phyloP scores from a whole-genome alignment of 164 flowering plant genomes.

The Annona cherimola region DNA sequence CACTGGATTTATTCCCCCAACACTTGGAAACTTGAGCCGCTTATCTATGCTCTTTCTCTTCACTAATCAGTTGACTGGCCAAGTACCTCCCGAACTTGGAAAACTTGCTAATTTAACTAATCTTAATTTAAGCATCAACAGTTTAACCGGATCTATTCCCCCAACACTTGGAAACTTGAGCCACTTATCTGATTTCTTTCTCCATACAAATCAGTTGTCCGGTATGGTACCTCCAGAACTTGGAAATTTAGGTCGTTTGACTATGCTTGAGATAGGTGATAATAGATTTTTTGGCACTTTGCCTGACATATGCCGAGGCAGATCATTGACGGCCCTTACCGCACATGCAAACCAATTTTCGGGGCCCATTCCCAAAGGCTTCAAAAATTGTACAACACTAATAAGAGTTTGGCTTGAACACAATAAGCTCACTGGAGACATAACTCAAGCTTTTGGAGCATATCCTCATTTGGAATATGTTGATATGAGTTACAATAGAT shows the following conservation, averaged over 20 bases:
- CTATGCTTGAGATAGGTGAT: too few species aligned
- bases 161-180: too few species aligned
- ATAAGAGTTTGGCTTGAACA: not conserved
- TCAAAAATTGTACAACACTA: not conserved
- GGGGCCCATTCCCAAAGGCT: not conserved
- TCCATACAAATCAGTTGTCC: too few species aligned
- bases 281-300: too few species aligned
- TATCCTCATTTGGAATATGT: slow-evolving; percentile 21
- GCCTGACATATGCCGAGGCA: not conserved
- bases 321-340: not conserved
- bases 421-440: not conserved
- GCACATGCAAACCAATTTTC: not conserved
- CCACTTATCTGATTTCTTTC: too few species aligned
- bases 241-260: too few species aligned
- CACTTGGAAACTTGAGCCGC: not conserved
- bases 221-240: too few species aligned
- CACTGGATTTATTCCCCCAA: not conserved
- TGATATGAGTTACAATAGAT: slow-evolving; percentile 21
- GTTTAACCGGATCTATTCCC: not conserved
- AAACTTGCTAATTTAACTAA: not conserved
- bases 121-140: not conserved
- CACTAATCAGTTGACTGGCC: not conserved
- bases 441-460: slow-evolving; percentile 2
- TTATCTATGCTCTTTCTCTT: not conserved
- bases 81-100: not conserved